A percentile compares a stretch with the other conserved stretches of the same genome.
Evolutionary conservation across 108 stramenopile species (phyloP).

Genomic region (Poteriospumella lacustris): DNA sequence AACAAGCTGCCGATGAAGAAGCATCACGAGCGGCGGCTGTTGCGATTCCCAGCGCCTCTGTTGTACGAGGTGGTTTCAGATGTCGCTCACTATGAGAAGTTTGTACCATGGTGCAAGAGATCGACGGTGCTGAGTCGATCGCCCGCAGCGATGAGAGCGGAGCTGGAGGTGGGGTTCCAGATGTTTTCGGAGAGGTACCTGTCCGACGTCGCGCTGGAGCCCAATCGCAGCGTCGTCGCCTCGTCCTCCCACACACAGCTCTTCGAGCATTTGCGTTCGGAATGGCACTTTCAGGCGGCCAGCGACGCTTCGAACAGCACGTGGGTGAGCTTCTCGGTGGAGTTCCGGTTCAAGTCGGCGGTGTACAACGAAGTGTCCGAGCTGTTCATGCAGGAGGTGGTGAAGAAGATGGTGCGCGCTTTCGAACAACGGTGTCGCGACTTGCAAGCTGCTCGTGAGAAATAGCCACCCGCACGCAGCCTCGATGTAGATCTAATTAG

Average conservation of each 20-base stretch:
- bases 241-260: background rate
- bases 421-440: constrained; percentile 18
- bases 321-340: constrained; percentile 1
- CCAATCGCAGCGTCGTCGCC: background rate
- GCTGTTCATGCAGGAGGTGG: constrained; percentile 2
- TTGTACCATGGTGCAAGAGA: constrained; percentile 2
- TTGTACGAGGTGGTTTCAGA: background rate
- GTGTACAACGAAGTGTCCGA: background rate
- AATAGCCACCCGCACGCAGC: no score
- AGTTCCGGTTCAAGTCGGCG: background rate
- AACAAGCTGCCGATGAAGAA: no score
- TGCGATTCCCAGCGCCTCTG: background rate
- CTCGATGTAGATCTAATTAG: no score
- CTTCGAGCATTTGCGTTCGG: constrained; percentile 2
- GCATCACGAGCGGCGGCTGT: background rate
- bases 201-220: background rate
- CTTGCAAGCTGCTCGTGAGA: no score
- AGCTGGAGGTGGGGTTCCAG: background rate
- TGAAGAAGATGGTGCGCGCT: background rate
- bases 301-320: background rate
- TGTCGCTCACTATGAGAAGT: background rate
- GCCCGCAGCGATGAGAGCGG: background rate
- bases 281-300: background rate
- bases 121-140: background rate
- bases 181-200: background rate